These are phyloP conservation scores for Achaetomiella virescens DNA, from an alignment of 495 filamentous ascomycete genomes.

Conservation along the genomic window DNA sequence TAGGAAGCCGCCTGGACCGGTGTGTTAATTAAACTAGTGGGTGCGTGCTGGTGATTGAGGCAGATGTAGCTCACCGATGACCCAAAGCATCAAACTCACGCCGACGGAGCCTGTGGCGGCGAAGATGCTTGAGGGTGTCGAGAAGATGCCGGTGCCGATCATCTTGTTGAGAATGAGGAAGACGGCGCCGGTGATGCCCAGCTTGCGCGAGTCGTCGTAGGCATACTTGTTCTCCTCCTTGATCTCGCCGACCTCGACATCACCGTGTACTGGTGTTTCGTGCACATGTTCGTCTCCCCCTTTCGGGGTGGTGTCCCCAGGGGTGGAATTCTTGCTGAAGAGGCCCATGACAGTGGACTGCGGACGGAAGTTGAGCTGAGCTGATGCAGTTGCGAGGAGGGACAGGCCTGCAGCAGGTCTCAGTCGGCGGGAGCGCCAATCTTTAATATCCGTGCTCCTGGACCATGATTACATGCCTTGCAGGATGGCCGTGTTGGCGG, in stretches of 20 bases:
- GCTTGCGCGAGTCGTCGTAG: slow-evolving; percentile 44
- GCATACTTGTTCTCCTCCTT: slow-evolving; percentile 36
- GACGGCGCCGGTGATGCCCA: slow-evolving; percentile 46
- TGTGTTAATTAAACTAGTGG: neutral
- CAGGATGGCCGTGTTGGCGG: too few relatives aligned
- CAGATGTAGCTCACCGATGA: slow-evolving; percentile 20
- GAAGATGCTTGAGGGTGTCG: slow-evolving; percentile 45
- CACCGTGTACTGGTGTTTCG: neutral
- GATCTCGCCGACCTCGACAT: slow-evolving; percentile 22
- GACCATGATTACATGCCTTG: too few relatives aligned
- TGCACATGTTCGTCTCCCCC: slow-evolving; percentile 8
- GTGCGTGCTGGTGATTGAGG: neutral
- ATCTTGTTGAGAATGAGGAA: slow-evolving; percentile 53
- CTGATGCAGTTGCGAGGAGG: neutral
- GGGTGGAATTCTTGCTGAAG: slow-evolving; percentile 13
- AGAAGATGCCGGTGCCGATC: slow-evolving; percentile 53
- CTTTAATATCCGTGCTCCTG: too few relatives aligned
- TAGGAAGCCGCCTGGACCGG: slow-evolving; percentile 25
- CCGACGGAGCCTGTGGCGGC: slow-evolving; percentile 43
- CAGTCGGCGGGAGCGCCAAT: neutral
- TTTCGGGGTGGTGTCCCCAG: slow-evolving; percentile 4
- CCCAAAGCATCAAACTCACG: slow-evolving; percentile 33
- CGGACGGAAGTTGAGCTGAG: neutral
- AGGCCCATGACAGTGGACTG: slow-evolving; percentile 12
- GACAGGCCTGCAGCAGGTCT: neutral